Evolutionary conservation across 192 early-diverging fungal genomes (phyloP), one percentile per base, ranked within the genome.

Genomic region (Gamsiella multidivaricata): DNA sequence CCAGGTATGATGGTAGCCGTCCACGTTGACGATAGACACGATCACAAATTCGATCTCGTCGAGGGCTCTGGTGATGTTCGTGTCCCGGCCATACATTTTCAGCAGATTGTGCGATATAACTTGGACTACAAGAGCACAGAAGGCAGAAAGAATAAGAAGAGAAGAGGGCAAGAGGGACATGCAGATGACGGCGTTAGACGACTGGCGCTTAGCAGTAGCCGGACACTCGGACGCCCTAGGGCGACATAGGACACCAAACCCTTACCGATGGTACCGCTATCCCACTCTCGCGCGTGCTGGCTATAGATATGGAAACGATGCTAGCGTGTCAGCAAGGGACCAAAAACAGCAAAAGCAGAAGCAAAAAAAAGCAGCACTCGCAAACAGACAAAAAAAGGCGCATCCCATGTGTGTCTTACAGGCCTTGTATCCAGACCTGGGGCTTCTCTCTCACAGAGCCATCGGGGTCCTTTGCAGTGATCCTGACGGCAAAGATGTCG

Each of bases 201-300:
- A n/a, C n/a, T n/a, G n/a, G n/a, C n/a, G n/a, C n/a, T n/a, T n/a
- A n/a, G n/a, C n/a, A n/a, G n/a, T n/a, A n/a, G n/a, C n/a, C n/a
- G n/a, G n/a, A n/a, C n/a, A n/a, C n/a, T n/a, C n/a, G n/a, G n/a
- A n/a, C n/a, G n/a, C n/a, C n/a, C n/a, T n/a, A n/a, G n/a, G n/a
- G n/a, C n/a, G n/a, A n/a, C n/a, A n/a, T n/a, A n/a, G n/a, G n/a
- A n/a, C n/a, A n/a, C n/a, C n/a, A 3, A 11, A 23, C 31, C 3
- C 82, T 62, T 18, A 83, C 82, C 45, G 15, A 64, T 75, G 2
- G 63, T 61, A 20, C 72, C 72, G 32, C 73, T 68, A 54, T 86
- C 83, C 88, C 88, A 89, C 41, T 89, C 88, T 7, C 88, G 83
- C 11, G 88, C 88, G 72, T 89, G 88, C 17, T 75, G 72, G 45